These are phyloP conservation scores for Hypholoma fasciculare DNA, from an alignment of 768 basidiomycete genomes.

Conservation along the genomic window DNA sequence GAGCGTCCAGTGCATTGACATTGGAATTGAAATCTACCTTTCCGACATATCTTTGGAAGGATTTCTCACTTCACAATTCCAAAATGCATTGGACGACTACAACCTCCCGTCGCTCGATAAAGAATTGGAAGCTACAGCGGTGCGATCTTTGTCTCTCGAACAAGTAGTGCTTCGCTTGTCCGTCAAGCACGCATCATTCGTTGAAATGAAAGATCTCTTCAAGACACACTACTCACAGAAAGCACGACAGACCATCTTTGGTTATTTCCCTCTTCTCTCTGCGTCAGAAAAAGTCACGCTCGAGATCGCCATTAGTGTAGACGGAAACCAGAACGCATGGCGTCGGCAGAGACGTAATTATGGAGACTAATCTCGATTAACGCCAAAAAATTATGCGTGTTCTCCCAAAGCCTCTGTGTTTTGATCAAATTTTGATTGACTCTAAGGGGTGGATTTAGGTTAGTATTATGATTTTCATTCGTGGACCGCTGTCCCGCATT, in stretches of 20 bases:
- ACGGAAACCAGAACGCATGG: neutral
- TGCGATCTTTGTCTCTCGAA: neutral
- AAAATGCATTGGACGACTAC: neutral
- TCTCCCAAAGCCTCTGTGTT: too few relatives aligned
- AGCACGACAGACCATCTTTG: too few relatives aligned
- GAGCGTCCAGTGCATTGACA: neutral
- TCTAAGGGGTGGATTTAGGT: too few relatives aligned
- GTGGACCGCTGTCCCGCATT: too few relatives aligned
- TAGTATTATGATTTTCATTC: too few relatives aligned
- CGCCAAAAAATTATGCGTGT: too few relatives aligned
- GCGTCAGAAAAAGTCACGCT: neutral
- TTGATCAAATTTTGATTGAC: too few relatives aligned
- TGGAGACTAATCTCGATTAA: neutral
- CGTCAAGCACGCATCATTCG: neutral
- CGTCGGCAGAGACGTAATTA: neutral
- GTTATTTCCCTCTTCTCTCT: neutral
- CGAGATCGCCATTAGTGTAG: neutral
- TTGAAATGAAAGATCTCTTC: neutral
- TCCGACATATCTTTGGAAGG: neutral
- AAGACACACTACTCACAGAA: neutral
- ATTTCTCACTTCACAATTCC: neutral
- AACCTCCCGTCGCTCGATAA: neutral
- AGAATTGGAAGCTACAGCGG: neutral
- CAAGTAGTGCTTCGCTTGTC: neutral
- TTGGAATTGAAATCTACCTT: neutral